Base-by-base conservation (phyloP, 345 rosid species). In the Moricandia arvensis region DNA sequence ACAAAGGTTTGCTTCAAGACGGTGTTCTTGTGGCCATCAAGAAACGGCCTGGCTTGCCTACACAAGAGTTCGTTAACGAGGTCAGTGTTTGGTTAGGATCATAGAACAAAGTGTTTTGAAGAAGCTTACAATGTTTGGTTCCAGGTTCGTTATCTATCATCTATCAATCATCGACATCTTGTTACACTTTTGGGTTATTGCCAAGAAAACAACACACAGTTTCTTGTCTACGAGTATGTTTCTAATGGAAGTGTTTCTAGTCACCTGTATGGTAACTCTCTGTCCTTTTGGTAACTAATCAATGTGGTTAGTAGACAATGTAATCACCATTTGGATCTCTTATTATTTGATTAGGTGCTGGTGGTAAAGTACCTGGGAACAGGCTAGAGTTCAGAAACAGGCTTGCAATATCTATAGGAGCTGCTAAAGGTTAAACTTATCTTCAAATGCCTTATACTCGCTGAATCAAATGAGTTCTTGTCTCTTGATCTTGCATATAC, bases 211-310 rank as follows among this genome's bases (percentile, higher is more conserved):
- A 82, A 86, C 82, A 83, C 77, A 4, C 99, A 95, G 78, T 83
- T 86, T 80, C 96, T 95, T 59, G 77, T 94, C 63, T 88, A 90
- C 9, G 98, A 91, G 82, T 91, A 94, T 75, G 73, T 91, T 84
- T 95, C 97, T 49, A 90, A 87, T 80, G 99, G 99, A 66, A 95
- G 99, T 57, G 93, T 95, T 85, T 95, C 98, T 80, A 83, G 88
- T 84, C 97, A 95, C 85, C 84, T 91, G 90, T 90, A 89, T 70
- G 96, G 99, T 95, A 91, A 91, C 91, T 86, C 86, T 81, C 90
- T 83, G 78, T 84, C 89, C 86, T 58, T 59, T 17, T 41, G 47
- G 15, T 41, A 10, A 13, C 8, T 7, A 45, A 38, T 71, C 35
- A 68, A 27, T 63, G 38, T 35, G 38, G 7, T 26, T 27, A 27